These are phyloP conservation scores for Penicillium griseofulvum DNA, from an alignment of 2,329 filamentous ascomycete genomes.

Conservation along the genomic window DNA sequence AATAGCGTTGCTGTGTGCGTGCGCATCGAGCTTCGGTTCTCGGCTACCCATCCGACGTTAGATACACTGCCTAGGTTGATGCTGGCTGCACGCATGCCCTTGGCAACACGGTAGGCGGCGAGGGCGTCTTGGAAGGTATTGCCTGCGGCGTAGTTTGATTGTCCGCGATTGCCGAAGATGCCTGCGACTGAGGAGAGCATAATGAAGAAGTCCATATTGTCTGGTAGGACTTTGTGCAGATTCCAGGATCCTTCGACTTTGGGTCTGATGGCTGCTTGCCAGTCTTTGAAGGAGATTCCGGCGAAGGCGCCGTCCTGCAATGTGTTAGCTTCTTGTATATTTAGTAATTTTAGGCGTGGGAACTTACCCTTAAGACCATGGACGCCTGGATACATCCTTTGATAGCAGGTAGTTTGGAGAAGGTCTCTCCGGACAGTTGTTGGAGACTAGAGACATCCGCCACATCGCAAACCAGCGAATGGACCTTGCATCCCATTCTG, in stretches of 20 bases:
- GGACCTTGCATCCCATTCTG: conserved; percentile 11
- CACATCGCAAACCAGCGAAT: conserved; percentile 19
- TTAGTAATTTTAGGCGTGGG: fast-evolving
- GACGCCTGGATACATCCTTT: conserved; percentile 27
- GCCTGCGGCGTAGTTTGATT: conserved; percentile 47
- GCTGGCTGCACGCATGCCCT: conserved; percentile 18
- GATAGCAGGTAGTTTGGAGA: conserved; percentile 16
- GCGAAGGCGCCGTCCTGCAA: conserved; percentile 18
- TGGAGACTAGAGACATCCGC: conserved; percentile 8
- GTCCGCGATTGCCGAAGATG: conserved; percentile 46
- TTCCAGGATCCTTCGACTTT: conserved; percentile 44
- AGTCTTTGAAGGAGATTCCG: conserved; percentile 41
- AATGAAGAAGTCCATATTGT: conserved; percentile 44
- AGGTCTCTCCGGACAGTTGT: conserved; percentile 1
- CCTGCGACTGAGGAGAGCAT: conserved; percentile 44
- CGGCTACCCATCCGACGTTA: conserved; percentile 34
- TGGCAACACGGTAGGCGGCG: conserved; percentile 26
- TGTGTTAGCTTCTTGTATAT: not conserved
- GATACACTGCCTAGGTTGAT: conserved; percentile 35
- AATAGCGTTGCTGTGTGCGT: conserved; percentile 17
- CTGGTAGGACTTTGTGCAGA: conserved; percentile 30
- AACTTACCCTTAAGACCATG: conserved; percentile 23
- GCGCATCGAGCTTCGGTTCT: conserved; percentile 20
- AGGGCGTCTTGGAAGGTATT: conserved; percentile 42
- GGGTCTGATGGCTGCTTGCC: conserved; percentile 35